Evolutionary conservation across 768 basidiomycete species (phyloP), one percentile per base, ranked within the genome.

Genomic region (Suillus paluster): DNA sequence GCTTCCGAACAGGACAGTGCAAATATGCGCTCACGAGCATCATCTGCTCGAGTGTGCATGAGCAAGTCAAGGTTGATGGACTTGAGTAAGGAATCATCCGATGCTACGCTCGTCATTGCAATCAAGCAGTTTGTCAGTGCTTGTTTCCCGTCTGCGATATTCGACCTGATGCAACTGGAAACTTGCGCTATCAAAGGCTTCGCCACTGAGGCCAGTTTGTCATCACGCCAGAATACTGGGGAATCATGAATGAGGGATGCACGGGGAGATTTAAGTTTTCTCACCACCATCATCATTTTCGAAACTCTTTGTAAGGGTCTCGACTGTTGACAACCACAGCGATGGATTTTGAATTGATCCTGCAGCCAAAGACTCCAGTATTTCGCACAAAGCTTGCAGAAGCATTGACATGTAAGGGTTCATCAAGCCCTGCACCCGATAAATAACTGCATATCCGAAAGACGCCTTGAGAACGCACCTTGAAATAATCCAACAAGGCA

Each of bases 11-110:
- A 90, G 8, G 78, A 72, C 53, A 99, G 74, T 1, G 94, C 92
- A 53, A 85, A 82, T 12, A 94, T 71, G 8, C 94, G 86, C n/a
- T 88, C 74, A 21, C 80, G 79, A 3, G 83, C 76, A 63, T 92
- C 89, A 59, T 97, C 95, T 5, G 91, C 90, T 17, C 95, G 89
- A 0, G 95, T 97, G 63, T 92, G 87, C 88, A 97, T 92, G 57
- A 97, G 84, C 33, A 98, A 71, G 59, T 87, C 83, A 23, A 93
- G 80, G 78, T 98, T 98, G 75, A 97, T 79, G 10, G 80, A 71
- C 73, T 97, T 97, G 65, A 96, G 84, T 19, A 91, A 68, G 9
- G 62, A 72, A 39, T 82, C 79, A 69, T 90, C 88, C 68, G 83
- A 83, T 21, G 79, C 76, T 39, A 81, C 80, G 39, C 66, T 77